phyloP scores from a whole-genome alignment of 306 rosid species.

The Quercus wislizeni region DNA sequence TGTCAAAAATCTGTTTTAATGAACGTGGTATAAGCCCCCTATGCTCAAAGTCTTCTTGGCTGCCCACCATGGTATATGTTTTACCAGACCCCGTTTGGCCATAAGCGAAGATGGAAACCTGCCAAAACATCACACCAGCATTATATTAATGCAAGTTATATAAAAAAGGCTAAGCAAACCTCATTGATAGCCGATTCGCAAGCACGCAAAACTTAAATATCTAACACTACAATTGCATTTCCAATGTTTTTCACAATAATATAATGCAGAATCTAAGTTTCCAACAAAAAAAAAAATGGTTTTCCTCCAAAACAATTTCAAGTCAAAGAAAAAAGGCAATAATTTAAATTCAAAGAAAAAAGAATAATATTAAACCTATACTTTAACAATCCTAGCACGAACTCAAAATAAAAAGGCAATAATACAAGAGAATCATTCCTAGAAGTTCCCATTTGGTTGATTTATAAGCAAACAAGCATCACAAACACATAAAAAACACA shows the following conservation, averaged over 20 bases:
- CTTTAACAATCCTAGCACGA: too few relatives aligned
- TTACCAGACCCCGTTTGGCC: slow-evolving; percentile 95
- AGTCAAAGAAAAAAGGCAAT: too few relatives aligned
- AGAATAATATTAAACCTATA: too few relatives aligned
- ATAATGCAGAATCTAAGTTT: background rate
- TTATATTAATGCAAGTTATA: background rate
- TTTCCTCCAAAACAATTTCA: too few relatives aligned
- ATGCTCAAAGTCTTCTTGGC: slow-evolving; percentile 62
- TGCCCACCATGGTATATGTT: slow-evolving; percentile 93
- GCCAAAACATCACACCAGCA: slow-evolving; percentile 22
- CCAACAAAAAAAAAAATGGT: too few relatives aligned
- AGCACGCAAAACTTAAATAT: background rate
- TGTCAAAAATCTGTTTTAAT: slow-evolving; percentile 78
- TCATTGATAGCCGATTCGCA: background rate
- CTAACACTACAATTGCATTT: background rate
- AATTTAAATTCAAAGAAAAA: too few relatives aligned
- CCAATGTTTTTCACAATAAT: background rate
- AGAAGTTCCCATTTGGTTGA: too few relatives aligned
- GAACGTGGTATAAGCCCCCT: slow-evolving; percentile 94
- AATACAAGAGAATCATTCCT: too few relatives aligned
- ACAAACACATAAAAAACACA: too few relatives aligned
- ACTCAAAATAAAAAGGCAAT: too few relatives aligned
- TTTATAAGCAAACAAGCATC: too few relatives aligned
- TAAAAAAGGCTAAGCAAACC: too few relatives aligned
- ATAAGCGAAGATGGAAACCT: slow-evolving; percentile 97